phyloP scores from a whole-genome alignment of 805 yeast species.

The Schwanniomyces sp. region DNA sequence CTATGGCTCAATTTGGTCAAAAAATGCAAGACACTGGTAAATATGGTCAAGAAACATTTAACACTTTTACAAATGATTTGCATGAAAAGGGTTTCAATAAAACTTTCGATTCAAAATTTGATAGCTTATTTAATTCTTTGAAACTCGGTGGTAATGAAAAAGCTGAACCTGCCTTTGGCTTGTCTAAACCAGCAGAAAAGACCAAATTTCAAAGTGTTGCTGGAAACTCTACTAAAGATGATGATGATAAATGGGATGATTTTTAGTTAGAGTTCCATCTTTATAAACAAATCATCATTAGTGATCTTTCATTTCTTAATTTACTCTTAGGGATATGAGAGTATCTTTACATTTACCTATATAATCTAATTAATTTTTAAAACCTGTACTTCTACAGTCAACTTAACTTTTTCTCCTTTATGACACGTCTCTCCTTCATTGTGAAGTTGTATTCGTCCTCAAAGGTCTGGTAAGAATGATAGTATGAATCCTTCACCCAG shows the following conservation, averaged over 20 bases:
- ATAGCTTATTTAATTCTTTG: constrained; percentile 57
- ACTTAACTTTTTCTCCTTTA: not conserved
- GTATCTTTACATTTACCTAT: not conserved
- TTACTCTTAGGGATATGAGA: not conserved
- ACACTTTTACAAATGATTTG: constrained; percentile 50
- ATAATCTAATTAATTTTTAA: not conserved
- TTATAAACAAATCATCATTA: not conserved
- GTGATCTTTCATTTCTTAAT: not conserved
- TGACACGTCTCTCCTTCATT: not conserved
- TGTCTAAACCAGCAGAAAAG: constrained; percentile 55
- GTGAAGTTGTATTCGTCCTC: constrained; percentile 43
- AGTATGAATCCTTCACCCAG: constrained; percentile 61
- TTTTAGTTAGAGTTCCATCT: constrained; percentile 33
- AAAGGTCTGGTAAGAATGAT: constrained; percentile 46
- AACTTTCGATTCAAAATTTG: constrained; percentile 48
- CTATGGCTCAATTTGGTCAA: constrained; percentile 96
- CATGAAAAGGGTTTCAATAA: constrained; percentile 40
- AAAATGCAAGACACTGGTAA: constrained; percentile 86
- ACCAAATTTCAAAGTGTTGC: constrained; percentile 56
- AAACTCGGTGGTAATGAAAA: constrained; percentile 35
- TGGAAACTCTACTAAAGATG: constrained; percentile 35
- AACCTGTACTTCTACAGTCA: not conserved
- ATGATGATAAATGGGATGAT: constrained; percentile 66
- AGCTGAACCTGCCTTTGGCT: constrained; percentile 68
- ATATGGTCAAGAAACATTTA: constrained; percentile 69